A percentile compares a stretch with the other conserved stretches of the same genome.
Evolutionary conservation across 768 basidiomycete genomes (phyloP).

Genomic region (Boletus speciosus): DNA sequence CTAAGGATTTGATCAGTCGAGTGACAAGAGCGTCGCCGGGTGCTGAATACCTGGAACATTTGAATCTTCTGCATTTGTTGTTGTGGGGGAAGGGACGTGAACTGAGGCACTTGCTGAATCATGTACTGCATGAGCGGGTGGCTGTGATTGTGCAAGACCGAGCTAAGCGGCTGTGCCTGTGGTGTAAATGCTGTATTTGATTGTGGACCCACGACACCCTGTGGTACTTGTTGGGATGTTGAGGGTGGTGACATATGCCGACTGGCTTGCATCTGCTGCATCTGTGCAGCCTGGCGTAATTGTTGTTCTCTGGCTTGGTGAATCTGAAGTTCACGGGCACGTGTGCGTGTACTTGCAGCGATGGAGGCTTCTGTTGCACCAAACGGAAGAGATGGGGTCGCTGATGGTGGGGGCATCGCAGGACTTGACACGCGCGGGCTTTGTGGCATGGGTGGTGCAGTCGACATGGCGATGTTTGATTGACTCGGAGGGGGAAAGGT

Average conservation of each 20-base stretch:
- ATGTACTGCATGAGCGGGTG: conserved; percentile 62
- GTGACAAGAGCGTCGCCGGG: neutral
- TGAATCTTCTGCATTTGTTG: conserved; percentile 61
- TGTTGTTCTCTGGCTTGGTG: conserved; percentile 35
- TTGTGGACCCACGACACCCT: conserved; percentile 14
- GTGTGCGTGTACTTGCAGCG: conserved; percentile 31
- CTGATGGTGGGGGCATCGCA: conserved; percentile 29
- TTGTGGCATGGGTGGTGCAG: conserved; percentile 20
- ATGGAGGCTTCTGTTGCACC: conserved; percentile 34
- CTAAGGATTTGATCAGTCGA: conserved; percentile 13
- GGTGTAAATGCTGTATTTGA: conserved; percentile 26
- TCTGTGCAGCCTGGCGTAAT: conserved; percentile 32
- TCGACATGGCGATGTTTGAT: conserved; percentile 10
- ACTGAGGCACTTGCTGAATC: conserved; percentile 48
- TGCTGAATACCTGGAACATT: conserved; percentile 43
- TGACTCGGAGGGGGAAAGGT: conserved; percentile 21
- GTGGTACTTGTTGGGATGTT: conserved; percentile 20
- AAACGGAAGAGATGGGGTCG: conserved; percentile 30
- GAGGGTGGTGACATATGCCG: conserved; percentile 45
- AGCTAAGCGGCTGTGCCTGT: conserved; percentile 42
- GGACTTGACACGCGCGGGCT: conserved; percentile 34
- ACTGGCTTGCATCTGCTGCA: conserved; percentile 32
- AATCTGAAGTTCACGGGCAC: conserved; percentile 35
- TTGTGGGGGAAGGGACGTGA: conserved; percentile 46
- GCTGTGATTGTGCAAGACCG: conserved; percentile 49